Evolutionary conservation across 139 green algal genomes (phyloP).

Genomic region (Closterium sp.): DNA sequence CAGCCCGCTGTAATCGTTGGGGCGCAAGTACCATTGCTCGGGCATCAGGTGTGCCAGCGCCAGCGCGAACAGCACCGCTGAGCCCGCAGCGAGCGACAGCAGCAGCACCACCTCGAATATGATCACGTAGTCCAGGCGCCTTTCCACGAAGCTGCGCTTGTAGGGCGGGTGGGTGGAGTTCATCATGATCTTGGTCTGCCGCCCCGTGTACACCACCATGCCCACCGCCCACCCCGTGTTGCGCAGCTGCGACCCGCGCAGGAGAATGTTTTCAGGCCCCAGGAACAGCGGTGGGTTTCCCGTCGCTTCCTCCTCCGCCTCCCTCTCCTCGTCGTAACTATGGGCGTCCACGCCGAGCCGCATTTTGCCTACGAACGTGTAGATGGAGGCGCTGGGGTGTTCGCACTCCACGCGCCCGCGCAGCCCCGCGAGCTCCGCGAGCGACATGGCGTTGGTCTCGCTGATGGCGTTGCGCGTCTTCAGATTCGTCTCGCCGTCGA

Average conservation of each 20-base stretch:
- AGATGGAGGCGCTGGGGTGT: slow-evolving; percentile 76
- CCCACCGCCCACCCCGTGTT: slow-evolving; percentile 77
- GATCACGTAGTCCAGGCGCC: slow-evolving; percentile 51
- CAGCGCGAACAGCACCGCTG: slow-evolving; percentile 23
- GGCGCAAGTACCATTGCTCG: slow-evolving; percentile 35
- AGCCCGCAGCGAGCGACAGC: slow-evolving; percentile 45
- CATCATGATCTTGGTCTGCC: slow-evolving; percentile 74
- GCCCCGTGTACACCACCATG: slow-evolving; percentile 89
- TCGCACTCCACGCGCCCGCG: slow-evolving; percentile 69
- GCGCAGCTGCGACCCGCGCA: slow-evolving; percentile 62
- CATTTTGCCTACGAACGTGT: slow-evolving; percentile 67
- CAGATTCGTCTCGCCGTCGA: slow-evolving; percentile 68
- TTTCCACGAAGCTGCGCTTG: slow-evolving; percentile 61
- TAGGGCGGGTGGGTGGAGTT: slow-evolving; percentile 69
- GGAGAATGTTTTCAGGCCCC: slow-evolving; percentile 41
- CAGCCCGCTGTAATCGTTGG: background rate
- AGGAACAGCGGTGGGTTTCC: slow-evolving; percentile 4
- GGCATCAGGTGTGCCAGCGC: background rate
- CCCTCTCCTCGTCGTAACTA: no score
- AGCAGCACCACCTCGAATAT: slow-evolving; percentile 56
- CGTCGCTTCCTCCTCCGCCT: background rate
- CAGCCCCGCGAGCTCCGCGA: slow-evolving; percentile 21
- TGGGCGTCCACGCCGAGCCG: no score
- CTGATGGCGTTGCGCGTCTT: slow-evolving; percentile 46
- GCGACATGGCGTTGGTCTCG: slow-evolving; percentile 4